Evolutionary conservation across 1,139 yeast species (phyloP).

Genomic region (Petasospora rhodanensis): DNA sequence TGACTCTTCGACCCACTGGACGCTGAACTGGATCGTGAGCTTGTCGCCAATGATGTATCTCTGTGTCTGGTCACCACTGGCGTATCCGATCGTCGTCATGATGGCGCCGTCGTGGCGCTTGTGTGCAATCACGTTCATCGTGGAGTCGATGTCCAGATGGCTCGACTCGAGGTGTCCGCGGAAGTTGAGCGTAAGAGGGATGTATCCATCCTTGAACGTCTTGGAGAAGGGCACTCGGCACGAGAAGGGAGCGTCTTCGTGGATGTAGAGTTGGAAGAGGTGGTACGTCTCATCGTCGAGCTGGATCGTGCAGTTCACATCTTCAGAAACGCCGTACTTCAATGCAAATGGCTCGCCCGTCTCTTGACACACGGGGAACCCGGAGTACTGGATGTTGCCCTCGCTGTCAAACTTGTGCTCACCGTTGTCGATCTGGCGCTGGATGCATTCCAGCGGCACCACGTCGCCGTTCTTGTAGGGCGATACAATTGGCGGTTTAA

Average conservation of each 20-base stretch:
- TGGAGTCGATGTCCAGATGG: slow-evolving; percentile 64
- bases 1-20: slow-evolving; percentile 47
- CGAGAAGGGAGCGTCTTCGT: slow-evolving; percentile 72
- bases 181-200: slow-evolving; percentile 62
- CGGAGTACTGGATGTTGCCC: slow-evolving; percentile 51
- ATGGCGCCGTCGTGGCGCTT: slow-evolving; percentile 39
- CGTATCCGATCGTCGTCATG: slow-evolving; percentile 53
- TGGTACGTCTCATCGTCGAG: slow-evolving; percentile 69
- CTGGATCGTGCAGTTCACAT: slow-evolving; percentile 55
- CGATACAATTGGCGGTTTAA: slow-evolving; percentile 11
- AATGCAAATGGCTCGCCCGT: slow-evolving; percentile 55
- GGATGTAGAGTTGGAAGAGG: slow-evolving; percentile 67
- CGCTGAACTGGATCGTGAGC: slow-evolving; percentile 53
- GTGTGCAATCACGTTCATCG: slow-evolving; percentile 51
- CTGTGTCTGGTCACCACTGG: slow-evolving; percentile 60
- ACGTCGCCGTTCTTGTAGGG: slow-evolving; percentile 22
- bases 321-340: slow-evolving; percentile 48
- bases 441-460: slow-evolving; percentile 49
- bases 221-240: slow-evolving; percentile 56
- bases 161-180: slow-evolving; percentile 67
- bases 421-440: slow-evolving; percentile 67
- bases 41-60: slow-evolving; percentile 64
- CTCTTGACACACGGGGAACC: slow-evolving; percentile 63
- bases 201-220: slow-evolving; percentile 44
- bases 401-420: slow-evolving; percentile 66